Conservation (phyloP, 2,329 filamentous ascomycete genomes). For the Aaosphaeria pasadenensis region DNA sequence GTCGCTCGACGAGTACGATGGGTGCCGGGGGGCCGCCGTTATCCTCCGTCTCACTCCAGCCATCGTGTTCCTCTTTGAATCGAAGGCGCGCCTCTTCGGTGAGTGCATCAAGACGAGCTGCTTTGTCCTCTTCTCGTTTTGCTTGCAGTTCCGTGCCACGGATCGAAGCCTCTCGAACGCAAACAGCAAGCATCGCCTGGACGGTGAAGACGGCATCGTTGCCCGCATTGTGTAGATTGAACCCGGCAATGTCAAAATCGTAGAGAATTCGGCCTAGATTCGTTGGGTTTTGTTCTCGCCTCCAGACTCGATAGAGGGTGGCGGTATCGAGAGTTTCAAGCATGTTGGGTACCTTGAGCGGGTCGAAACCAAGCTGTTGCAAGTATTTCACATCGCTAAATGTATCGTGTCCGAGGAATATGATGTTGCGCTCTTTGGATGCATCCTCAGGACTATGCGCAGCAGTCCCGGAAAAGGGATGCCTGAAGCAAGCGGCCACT, state of each 20-base stretch:
- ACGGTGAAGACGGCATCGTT: slow-evolving; percentile 84
- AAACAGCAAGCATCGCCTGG: slow-evolving; percentile 66
- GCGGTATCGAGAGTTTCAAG: slow-evolving; percentile 71
- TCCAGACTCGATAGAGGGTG: slow-evolving; percentile 64
- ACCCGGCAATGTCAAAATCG: slow-evolving; percentile 61
- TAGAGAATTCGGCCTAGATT: slow-evolving; percentile 61
- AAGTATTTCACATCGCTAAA: slow-evolving; percentile 68
- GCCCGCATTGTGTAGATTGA: slow-evolving; percentile 77
- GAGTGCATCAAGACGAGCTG: slow-evolving; percentile 19
- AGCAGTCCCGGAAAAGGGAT: slow-evolving; percentile 45
- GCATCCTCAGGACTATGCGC: background rate
- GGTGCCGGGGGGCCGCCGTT: slow-evolving; percentile 30
- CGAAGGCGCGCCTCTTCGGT: slow-evolving; percentile 32
- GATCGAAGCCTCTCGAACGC: slow-evolving; percentile 43
- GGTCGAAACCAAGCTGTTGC: slow-evolving; percentile 60
- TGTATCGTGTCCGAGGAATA: slow-evolving; percentile 78
- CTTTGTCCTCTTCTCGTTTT: slow-evolving; percentile 18
- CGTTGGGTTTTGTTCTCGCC: slow-evolving; percentile 50
- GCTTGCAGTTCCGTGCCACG: slow-evolving; percentile 26
- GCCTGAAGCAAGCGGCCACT: slow-evolving; percentile 55
- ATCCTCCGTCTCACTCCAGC: slow-evolving; percentile 36
- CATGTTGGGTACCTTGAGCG: slow-evolving; percentile 53
- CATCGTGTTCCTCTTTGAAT: slow-evolving; percentile 38
- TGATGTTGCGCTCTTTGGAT: slow-evolving; percentile 55
- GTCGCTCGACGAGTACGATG: slow-evolving; percentile 3